phyloP scores from a whole-genome alignment of 2,329 filamentous ascomycete species.

The Colletotrichum musicola region DNA sequence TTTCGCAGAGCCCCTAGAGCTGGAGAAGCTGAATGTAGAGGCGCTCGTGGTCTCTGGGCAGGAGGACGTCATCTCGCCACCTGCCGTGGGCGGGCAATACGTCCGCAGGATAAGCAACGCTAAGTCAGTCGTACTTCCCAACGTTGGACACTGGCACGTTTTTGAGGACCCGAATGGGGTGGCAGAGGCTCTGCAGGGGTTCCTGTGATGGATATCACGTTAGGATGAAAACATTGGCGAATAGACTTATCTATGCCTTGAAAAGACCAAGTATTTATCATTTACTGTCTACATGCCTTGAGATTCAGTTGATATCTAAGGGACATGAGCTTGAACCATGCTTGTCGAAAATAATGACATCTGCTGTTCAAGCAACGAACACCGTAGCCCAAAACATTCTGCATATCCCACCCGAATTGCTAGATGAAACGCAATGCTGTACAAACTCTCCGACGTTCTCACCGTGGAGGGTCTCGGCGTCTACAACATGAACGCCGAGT shows the following conservation, averaged over 20 bases:
- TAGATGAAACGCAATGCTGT: too few relatives aligned
- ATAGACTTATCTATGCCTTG: not conserved
- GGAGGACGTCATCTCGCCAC: constrained; percentile 58
- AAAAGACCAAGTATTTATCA: too few relatives aligned
- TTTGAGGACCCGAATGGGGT: constrained; percentile 59
- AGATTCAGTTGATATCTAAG: too few relatives aligned
- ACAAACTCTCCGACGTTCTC: not conserved
- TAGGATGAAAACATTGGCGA: not conserved
- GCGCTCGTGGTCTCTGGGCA: constrained; percentile 58
- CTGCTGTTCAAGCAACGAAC: too few relatives aligned
- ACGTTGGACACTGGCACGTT: constrained; percentile 63
- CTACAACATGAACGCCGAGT: not conserved
- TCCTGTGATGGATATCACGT: not conserved
- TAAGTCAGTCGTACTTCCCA: constrained; percentile 50
- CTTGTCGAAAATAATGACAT: too few relatives aligned
- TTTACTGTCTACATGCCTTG: too few relatives aligned
- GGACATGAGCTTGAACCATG: too few relatives aligned
- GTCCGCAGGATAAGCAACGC: constrained; percentile 44
- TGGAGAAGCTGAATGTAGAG: constrained; percentile 48
- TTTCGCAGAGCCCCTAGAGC: constrained; percentile 48
- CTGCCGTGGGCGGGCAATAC: constrained; percentile 50
- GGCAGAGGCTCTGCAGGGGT: constrained; percentile 44
- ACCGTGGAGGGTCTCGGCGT: not conserved
- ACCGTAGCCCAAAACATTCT: too few relatives aligned
- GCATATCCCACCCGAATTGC: too few relatives aligned